Evolutionary conservation across 345 rosid genomes (phyloP).

Genomic region (Eutrema yunnanense): DNA sequence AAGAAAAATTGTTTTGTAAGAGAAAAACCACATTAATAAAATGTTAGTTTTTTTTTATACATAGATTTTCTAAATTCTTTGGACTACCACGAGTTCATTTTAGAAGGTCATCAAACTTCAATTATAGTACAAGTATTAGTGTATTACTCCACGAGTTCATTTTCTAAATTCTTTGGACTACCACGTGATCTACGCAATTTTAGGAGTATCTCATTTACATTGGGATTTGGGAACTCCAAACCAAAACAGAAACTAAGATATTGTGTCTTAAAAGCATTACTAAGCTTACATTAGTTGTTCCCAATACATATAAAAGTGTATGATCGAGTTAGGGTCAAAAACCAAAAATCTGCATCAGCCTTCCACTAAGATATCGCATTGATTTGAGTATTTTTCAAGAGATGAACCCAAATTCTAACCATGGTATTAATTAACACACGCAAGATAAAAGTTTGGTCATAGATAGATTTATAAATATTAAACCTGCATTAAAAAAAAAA

Average conservation of each 20-base stretch:
- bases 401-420: neutral
- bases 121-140: neutral
- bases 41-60: neutral
- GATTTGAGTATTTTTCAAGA: neutral
- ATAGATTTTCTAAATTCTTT: neutral
- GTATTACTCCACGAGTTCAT: too few relatives aligned
- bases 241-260: slow-evolving; percentile 2
- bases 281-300: neutral
- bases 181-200: too few relatives aligned
- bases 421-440: neutral
- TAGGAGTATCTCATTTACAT: neutral
- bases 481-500: neutral
- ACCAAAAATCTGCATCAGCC: neutral
- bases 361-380: neutral
- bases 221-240: slow-evolving; percentile 18
- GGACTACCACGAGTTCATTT: neutral
- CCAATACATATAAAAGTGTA: neutral
- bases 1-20: neutral
- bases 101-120: too few relatives aligned
- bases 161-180: too few relatives aligned
- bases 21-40: neutral
- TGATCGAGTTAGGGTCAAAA: neutral
- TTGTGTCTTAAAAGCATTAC: neutral
- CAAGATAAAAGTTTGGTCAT: neutral
- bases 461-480: neutral